Evolutionary conservation across 352 stramenopile species (phyloP).

Genomic region (Globisporangium camurandrum): DNA sequence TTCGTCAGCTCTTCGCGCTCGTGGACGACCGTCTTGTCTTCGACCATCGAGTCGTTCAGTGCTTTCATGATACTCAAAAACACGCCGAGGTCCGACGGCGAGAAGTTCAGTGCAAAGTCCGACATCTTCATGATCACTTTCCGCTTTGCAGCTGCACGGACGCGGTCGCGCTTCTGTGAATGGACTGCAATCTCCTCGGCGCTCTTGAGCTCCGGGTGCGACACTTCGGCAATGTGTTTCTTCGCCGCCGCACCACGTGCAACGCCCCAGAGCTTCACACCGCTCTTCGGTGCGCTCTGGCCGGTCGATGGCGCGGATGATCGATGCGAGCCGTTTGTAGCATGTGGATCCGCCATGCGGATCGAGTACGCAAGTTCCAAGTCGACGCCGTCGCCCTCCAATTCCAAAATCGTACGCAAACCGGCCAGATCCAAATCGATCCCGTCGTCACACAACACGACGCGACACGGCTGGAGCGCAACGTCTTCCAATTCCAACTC

Average conservation of each 20-base stretch:
- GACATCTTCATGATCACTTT: constrained; percentile 77
- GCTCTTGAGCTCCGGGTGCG: constrained; percentile 37
- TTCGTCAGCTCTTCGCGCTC: constrained; percentile 35
- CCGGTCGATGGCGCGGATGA: constrained; percentile 8
- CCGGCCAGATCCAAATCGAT: constrained; percentile 74
- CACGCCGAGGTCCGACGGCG: constrained; percentile 66
- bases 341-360: constrained; percentile 33
- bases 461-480: constrained; percentile 63
- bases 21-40: constrained; percentile 54
- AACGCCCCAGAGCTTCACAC: constrained; percentile 45
- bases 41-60: constrained; percentile 62
- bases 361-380: constrained; percentile 69
- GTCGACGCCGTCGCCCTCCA: constrained; percentile 83
- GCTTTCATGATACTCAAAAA: constrained; percentile 66
- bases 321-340: too few relatives aligned
- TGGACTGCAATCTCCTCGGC: constrained; percentile 22
- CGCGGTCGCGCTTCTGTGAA: constrained; percentile 22
- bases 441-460: constrained; percentile 50
- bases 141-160: constrained; percentile 47
- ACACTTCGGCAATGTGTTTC: constrained; percentile 54
- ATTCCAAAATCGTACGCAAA: constrained; percentile 69
- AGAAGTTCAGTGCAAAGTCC: constrained; percentile 81
- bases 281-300: constrained; percentile 17
- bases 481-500: constrained; percentile 75
- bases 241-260: constrained; percentile 43